These are phyloP conservation scores for Talaromyces rugulosus DNA, from an alignment of 2,329 filamentous ascomycete genomes.

Conservation along the genomic window DNA sequence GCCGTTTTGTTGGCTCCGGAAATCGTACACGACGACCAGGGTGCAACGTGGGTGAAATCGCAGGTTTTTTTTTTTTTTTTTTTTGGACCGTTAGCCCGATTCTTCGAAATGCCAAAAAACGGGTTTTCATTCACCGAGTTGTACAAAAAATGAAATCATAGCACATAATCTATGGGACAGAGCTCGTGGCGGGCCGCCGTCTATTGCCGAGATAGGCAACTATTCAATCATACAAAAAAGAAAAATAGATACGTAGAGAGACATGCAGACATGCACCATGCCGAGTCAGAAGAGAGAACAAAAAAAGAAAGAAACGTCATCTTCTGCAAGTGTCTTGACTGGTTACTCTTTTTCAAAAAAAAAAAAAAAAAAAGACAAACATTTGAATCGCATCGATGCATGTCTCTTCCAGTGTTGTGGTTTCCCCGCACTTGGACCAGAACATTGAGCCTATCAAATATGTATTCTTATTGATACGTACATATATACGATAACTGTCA, in stretches of 20 bases:
- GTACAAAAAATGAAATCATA: not conserved
- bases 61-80: no score
- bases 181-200: not conserved
- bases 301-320: not conserved
- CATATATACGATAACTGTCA: no score
- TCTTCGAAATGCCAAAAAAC: no score
- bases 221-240: not conserved
- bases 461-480: not conserved
- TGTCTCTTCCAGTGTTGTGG: not conserved
- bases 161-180: not conserved
- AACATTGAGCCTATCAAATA: not conserved
- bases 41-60: not conserved
- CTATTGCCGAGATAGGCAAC: not conserved
- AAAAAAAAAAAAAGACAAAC: no score
- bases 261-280: not conserved
- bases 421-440: not conserved
- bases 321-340: not conserved
- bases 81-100: no score
- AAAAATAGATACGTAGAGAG: no score
- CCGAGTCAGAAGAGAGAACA: not conserved
- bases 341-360: not conserved
- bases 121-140: not conserved
- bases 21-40: not conserved
- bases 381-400: no score
- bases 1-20: not conserved